Evolutionary conservation across 2,329 filamentous ascomycete species (phyloP), one percentile per base, ranked within the genome.

Genomic region (Juglanconis juglandina): DNA sequence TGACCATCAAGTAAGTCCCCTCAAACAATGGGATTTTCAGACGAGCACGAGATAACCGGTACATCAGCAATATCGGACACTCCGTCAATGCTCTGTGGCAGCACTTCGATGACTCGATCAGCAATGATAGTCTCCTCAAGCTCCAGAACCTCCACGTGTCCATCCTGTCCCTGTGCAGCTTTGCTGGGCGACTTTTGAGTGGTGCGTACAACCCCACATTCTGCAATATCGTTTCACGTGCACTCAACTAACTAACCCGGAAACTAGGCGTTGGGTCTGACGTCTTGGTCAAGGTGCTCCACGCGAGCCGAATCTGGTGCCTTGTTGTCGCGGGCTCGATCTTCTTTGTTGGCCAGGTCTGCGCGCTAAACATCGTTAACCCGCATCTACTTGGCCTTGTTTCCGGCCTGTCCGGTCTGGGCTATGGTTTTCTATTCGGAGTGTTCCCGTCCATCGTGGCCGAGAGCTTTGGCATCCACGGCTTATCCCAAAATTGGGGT

Each of bases 401-500:
- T 17, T 97, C 93, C 0, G 85, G 87, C 0, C 81, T 96, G 30
- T 96, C 90, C 0, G 95, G 95, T 0, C 79, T 98, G 1, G 93
- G 87, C 1, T 99, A 99, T 72, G 95, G 95, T 2, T 91, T 96
- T 65, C 81, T 98, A 0, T 98, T 98, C 66, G 95, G 95, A 39
- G 93, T 96, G 24, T 96, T 91, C 73, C 95, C 95, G 0, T 93
- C 92, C 11, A 86, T 98, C 17, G 85, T 91, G 9, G 92, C 93
- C 6, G 93, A 98, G 71, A 88, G 89, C 0, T 99, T 99, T 72
- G 95, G 95, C 7, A 89, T 97, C 33, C 84, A 88, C 63, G 94
- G 93, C 1, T 80, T 99, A 51, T 92, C 89, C 58, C 91, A 96
- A 71, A 99, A 98, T 70, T 99, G 95, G 94, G 95, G 95, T 13